These are phyloP conservation scores for Paraphoma chrysanthemicola DNA, from an alignment of 2,329 filamentous ascomycete species.

Conservation along the genomic window DNA sequence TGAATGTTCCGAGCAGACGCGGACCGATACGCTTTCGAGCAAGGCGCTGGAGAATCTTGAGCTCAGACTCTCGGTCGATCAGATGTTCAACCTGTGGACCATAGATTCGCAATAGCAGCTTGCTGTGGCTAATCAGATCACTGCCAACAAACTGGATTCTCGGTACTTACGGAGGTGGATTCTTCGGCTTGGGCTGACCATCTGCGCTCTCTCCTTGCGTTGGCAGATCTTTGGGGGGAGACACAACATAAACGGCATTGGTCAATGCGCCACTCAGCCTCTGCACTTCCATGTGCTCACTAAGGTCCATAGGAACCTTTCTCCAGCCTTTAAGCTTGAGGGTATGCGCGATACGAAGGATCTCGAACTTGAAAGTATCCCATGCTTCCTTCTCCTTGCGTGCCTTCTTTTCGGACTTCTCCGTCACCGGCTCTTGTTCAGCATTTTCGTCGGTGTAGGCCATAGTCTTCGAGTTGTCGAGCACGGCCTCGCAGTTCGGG, in stretches of 20 bases:
- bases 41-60: constrained; percentile 83
- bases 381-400: constrained; percentile 78
- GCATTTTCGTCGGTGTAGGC: constrained; percentile 71
- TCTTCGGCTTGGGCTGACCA: constrained; percentile 48
- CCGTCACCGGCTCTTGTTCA: constrained; percentile 54
- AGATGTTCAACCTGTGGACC: constrained; percentile 94
- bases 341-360: constrained; percentile 87
- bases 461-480: constrained; percentile 91
- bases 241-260: constrained; percentile 95
- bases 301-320: constrained; percentile 74
- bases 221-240: constrained; percentile 72
- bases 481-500: constrained; percentile 79
- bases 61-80: constrained; percentile 90
- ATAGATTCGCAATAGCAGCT: constrained; percentile 89
- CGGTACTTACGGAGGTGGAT: constrained; percentile 60
- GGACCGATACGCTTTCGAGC: constrained; percentile 94
- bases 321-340: constrained; percentile 91
- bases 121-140: constrained; percentile 54
- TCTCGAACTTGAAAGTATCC: constrained; percentile 89
- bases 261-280: constrained; percentile 90
- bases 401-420: constrained; percentile 53
- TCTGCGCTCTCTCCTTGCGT: constrained; percentile 46
- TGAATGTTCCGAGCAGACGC: constrained; percentile 87
- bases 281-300: constrained; percentile 72
- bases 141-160: background rate